Evolutionary conservation across 805 yeast genomes (phyloP).

Genomic region (Candida krabiensis): DNA sequence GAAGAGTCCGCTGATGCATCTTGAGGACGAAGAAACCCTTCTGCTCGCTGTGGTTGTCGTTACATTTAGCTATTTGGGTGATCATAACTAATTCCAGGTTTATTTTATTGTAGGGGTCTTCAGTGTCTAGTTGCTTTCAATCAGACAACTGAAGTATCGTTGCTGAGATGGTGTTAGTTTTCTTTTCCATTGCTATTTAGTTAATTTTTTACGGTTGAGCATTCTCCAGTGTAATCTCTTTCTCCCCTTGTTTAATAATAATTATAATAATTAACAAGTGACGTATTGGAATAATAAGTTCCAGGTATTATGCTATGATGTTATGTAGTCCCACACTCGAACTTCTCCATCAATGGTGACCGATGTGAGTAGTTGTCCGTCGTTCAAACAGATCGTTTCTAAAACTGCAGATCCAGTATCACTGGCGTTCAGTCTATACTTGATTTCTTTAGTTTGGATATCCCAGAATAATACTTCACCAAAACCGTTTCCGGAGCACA

Average conservation of each 20-base stretch:
- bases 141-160: constrained; percentile 4
- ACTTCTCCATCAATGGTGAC: constrained; percentile 33
- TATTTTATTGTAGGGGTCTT: constrained; percentile 3
- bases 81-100: constrained; percentile 7
- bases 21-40: not conserved
- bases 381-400: constrained; percentile 39
- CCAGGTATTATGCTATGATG: no score
- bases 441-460: constrained; percentile 56
- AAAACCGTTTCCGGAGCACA: constrained; percentile 62
- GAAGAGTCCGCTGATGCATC: not conserved
- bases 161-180: constrained; percentile 2
- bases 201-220: constrained; percentile 14
- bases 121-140: constrained; percentile 17
- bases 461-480: constrained; percentile 64
- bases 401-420: constrained; percentile 32
- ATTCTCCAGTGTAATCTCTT: constrained; percentile 19
- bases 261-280: not conserved
- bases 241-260: constrained; percentile 8
- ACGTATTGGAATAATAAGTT: no score
- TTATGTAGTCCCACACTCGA: constrained; percentile 24
- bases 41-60: not conserved
- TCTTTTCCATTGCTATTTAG: constrained; percentile 10
- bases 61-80: constrained; percentile 8
- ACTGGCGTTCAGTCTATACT: constrained; percentile 24
- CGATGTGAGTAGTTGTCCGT: constrained; percentile 38